Evolutionary conservation across 331 rosid genomes (phyloP).

Genomic region (Spiraea crenata): DNA sequence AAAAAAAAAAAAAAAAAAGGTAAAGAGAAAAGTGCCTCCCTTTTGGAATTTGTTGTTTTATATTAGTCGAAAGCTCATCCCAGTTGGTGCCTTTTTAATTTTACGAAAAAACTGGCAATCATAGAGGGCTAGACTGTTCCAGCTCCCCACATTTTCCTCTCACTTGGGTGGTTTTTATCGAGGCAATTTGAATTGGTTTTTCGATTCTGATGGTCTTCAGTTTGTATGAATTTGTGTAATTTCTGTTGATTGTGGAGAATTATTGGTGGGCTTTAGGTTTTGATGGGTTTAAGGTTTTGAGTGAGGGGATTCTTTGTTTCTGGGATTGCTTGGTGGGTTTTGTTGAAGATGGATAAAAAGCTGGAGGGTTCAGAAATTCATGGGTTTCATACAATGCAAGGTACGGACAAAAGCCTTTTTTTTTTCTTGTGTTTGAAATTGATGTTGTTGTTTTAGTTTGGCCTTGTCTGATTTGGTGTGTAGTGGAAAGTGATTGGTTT

Average conservation of each 20-base stretch:
- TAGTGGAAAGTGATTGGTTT: conserved; percentile 9
- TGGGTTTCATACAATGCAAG: conserved; percentile 90
- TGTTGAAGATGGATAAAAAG: conserved; percentile 33
- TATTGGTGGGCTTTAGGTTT: not conserved
- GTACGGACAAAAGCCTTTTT: conserved; percentile 22
- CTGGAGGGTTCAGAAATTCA: conserved; percentile 74
- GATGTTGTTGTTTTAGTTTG: not conserved
- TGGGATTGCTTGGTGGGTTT: conserved; percentile 35
- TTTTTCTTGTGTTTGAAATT: not conserved
- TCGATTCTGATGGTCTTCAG: not conserved
- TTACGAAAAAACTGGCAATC: not conserved
- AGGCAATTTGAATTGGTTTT: not conserved
- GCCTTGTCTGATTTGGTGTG: not conserved
- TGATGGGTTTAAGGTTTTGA: conserved; percentile 20
- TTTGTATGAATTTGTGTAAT: too few relatives aligned
- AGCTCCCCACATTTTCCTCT: not conserved
- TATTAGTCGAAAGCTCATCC: not conserved
- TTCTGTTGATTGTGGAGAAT: not conserved
- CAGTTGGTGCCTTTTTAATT: not conserved
- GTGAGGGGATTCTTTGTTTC: not conserved
- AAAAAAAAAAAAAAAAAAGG: too few relatives aligned
- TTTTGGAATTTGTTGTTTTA: not conserved
- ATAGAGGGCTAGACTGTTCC: not conserved
- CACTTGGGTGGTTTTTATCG: not conserved
- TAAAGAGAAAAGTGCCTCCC: not conserved